Evolutionary conservation across 768 basidiomycete genomes (phyloP).

Genomic region (Lactifluus piperatus): DNA sequence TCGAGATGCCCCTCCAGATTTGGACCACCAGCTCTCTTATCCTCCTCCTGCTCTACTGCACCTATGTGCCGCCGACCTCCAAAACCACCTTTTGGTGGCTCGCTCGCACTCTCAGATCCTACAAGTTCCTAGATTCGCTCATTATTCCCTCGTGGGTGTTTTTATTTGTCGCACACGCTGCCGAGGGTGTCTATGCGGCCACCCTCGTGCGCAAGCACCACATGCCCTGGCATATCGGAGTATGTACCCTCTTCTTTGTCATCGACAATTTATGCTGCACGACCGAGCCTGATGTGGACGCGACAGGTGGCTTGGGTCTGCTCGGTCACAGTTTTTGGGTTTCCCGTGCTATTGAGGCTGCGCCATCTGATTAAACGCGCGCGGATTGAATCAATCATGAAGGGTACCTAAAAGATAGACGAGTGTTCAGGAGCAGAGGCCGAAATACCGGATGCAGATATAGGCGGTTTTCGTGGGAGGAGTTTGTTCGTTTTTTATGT

Average conservation of each 20-base stretch:
- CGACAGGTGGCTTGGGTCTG: slow-evolving; percentile 45
- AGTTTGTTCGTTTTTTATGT: background rate
- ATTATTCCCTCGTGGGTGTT: slow-evolving; percentile 31
- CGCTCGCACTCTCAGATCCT: slow-evolving; percentile 28
- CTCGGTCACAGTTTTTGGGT: slow-evolving; percentile 44
- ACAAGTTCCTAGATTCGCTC: slow-evolving; percentile 24
- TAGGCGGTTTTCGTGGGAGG: background rate
- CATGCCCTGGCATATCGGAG: slow-evolving; percentile 35
- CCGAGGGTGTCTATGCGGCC: slow-evolving; percentile 42
- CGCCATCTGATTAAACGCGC: slow-evolving; percentile 52
- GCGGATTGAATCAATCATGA: slow-evolving; percentile 76
- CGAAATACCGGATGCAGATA: background rate
- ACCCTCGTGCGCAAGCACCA: slow-evolving; percentile 44
- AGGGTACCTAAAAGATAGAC: slow-evolving; percentile 37
- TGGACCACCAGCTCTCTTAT: slow-evolving; percentile 26
- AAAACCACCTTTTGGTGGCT: slow-evolving; percentile 21
- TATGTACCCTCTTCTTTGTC: slow-evolving; percentile 26
- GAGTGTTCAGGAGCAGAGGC: too few species aligned
- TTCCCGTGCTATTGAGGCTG: slow-evolving; percentile 46
- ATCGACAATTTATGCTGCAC: background rate
- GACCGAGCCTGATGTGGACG: background rate
- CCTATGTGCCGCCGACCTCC: slow-evolving; percentile 23
- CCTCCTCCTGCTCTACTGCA: slow-evolving; percentile 29
- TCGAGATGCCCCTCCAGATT: slow-evolving; percentile 35
- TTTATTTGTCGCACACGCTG: slow-evolving; percentile 31